Conservation (phyloP, 192 early-diverging fungal species). For the Coemansia sp. region DNA sequence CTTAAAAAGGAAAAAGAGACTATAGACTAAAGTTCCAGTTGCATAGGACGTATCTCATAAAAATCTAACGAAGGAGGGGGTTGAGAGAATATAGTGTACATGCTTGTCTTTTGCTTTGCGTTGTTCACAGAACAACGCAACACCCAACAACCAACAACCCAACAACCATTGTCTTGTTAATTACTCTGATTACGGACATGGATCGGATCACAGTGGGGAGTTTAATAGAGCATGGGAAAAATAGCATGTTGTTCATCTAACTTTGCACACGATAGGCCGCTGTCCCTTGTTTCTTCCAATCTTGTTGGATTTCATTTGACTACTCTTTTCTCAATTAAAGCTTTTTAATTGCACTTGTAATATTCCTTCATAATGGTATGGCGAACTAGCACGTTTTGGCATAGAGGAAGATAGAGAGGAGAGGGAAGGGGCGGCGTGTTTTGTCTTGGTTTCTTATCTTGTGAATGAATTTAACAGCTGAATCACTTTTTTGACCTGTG, state of each 20-base stretch:
- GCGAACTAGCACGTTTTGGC: background rate
- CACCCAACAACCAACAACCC: too few species aligned
- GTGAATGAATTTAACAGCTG: background rate
- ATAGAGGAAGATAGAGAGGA: background rate
- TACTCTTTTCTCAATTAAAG: background rate
- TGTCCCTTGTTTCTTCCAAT: background rate
- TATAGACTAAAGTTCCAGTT: too few species aligned
- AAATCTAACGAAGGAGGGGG: too few species aligned
- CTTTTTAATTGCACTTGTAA: background rate
- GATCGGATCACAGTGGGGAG: background rate
- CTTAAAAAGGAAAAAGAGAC: too few species aligned
- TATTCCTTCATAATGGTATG: slow-evolving; percentile 7
- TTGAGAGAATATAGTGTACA: too few species aligned
- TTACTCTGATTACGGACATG: background rate
- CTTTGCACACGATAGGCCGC: background rate
- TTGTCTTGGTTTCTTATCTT: background rate
- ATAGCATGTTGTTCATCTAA: background rate
- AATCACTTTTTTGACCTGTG: background rate
- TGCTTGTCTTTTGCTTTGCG: too few species aligned
- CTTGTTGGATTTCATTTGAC: background rate
- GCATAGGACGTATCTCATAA: too few species aligned
- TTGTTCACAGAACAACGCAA: too few species aligned
- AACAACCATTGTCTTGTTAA: background rate
- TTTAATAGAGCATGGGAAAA: background rate
- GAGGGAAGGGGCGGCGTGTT: background rate